A percentile compares a stretch with the other conserved stretches of the same genome.
phyloP scores from a whole-genome alignment of 768 basidiomycete genomes.

The Coprinellus micaceus region DNA sequence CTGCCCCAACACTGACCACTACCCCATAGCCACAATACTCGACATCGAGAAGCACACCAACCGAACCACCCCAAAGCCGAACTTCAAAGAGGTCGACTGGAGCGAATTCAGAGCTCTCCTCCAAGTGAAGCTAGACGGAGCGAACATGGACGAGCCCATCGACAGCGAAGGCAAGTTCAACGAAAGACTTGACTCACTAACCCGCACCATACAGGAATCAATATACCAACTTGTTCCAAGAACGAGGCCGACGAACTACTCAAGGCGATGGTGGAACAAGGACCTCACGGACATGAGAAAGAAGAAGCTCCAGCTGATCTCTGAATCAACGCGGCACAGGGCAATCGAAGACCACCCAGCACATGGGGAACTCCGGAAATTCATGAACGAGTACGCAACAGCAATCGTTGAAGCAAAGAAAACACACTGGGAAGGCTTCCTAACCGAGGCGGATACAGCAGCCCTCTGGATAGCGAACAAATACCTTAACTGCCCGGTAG shows the following conservation, averaged over 20 bases:
- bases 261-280: constrained; percentile 20
- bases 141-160: background rate
- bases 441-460: constrained; percentile 15
- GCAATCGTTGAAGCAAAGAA: constrained; percentile 20
- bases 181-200: background rate
- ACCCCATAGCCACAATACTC: constrained; percentile 31
- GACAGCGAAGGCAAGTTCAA: constrained; percentile 7
- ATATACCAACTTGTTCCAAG: background rate
- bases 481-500: constrained; percentile 16
- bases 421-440: constrained; percentile 25
- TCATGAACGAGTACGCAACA: constrained; percentile 14
- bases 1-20: constrained; percentile 33
- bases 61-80: constrained; percentile 12
- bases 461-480: constrained; percentile 24
- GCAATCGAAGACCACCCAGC: constrained; percentile 18
- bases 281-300: constrained; percentile 22
- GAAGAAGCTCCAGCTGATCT: constrained; percentile 13
- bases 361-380: constrained; percentile 13
- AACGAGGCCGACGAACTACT: background rate
- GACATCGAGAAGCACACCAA: constrained; percentile 14
- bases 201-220: constrained; percentile 7
- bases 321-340: constrained; percentile 5
- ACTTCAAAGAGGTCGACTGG: constrained; percentile 14
- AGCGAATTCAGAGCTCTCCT: constrained; percentile 19
- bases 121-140: constrained; percentile 17